Evolutionary conservation across 2,329 filamentous ascomycete species (phyloP).

Genomic region (Cladosporium oxysporum): DNA sequence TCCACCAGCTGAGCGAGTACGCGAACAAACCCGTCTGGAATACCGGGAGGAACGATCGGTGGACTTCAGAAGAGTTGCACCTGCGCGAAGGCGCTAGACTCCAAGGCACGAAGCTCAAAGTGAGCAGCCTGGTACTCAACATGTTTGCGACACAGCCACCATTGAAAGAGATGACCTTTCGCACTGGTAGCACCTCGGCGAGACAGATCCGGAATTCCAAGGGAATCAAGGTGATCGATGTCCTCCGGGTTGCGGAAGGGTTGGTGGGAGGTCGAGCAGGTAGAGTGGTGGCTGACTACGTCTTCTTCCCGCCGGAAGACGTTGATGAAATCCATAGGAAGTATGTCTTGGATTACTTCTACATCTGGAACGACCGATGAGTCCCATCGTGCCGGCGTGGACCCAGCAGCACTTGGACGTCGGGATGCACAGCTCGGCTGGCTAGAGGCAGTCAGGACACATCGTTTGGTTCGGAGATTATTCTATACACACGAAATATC

Average conservation of each 20-base stretch:
- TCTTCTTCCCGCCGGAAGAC: neutral
- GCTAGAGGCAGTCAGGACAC: neutral
- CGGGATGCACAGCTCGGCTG: neutral
- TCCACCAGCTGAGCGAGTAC: neutral
- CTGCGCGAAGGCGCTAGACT: neutral
- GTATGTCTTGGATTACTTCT: neutral
- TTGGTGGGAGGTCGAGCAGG: neutral
- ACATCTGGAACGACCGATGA: neutral
- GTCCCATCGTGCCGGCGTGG: no score
- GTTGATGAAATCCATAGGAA: neutral
- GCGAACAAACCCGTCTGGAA: neutral
- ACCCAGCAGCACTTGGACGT: neutral
- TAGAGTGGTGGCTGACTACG: neutral
- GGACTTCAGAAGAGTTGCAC: neutral
- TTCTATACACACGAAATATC: neutral
- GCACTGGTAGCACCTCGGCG: neutral
- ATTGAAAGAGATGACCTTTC: neutral
- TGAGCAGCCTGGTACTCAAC: neutral
- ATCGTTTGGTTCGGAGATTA: neutral
- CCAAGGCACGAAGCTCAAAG: neutral
- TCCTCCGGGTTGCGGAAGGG: neutral
- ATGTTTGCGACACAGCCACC: neutral
- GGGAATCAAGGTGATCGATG: neutral
- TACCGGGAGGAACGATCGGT: neutral
- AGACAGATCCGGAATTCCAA: neutral